Base-by-base conservation (phyloP, 2,329 filamentous ascomycete genomes). In the Fusarium luffae region DNA sequence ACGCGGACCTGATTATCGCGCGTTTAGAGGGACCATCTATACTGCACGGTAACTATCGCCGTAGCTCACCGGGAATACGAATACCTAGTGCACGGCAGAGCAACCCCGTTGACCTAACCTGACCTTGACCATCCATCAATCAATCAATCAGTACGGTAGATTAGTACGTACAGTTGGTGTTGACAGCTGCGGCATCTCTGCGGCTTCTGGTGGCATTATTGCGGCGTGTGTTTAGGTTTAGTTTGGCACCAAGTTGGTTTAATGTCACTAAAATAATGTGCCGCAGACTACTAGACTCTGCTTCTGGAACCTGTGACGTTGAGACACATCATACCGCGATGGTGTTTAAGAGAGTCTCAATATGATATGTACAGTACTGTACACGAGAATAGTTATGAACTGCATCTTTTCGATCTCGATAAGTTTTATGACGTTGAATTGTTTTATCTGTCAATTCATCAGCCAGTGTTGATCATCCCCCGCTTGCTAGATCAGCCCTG, bases 401-500 rank as follows among this genome's bases (percentile, higher is more conserved):
- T 47, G 12, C 25, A 50, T 34, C 21, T 25, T 43, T 25, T 37
- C 25, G 50, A 68, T 59, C 48, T 28, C 47, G 59, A 58, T 55
- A 42, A 23, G 16, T 14, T 40, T 27, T 16, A 55, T 65, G 46
- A 65, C 62, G 52, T 58, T 50, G 7, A 32, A 34, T 7, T 44
- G 18, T 34, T 40, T 40, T 23, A 16, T 42, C 41, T 43, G 16
- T 41, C 21, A 48, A 37, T 40, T 19, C 21, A 37, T 54, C 57
- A 25, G 16, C 14, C 21, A 28, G 18, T 41, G 34, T 30, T 57
- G 44, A 57, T 32, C 44, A 30, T 40, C 32, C 43, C 34, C 34
- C 25, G 44, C 34, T 42, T 32, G 34, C 21, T 37, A 46, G 50
- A 52, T 65, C 63, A 66, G 63, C 54, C 60, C 49, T 65, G 44